Conservation (phyloP, 805 yeast species). For the Yarrowia divulgata region DNA sequence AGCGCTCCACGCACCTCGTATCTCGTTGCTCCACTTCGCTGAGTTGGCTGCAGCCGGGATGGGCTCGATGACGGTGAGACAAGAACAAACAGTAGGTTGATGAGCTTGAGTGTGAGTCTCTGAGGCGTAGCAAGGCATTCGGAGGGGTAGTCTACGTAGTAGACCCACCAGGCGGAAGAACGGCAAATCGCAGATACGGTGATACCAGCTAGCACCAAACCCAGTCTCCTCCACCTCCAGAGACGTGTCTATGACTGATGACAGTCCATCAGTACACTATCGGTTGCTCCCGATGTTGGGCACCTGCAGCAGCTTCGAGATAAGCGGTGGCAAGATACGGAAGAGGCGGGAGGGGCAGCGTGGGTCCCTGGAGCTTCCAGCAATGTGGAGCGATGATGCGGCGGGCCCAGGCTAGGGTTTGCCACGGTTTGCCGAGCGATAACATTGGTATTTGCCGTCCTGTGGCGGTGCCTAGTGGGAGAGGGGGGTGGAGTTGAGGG, state of each 20-base stretch:
- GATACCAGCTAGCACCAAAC: no score
- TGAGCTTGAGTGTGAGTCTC: background rate
- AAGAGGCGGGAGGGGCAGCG: constrained; percentile 11
- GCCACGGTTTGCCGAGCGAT: no score
- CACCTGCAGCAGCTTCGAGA: constrained; percentile 1
- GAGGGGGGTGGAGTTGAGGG: no score
- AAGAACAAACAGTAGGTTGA: background rate
- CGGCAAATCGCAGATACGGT: no score
- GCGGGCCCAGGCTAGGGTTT: no score
- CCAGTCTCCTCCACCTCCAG: no score
- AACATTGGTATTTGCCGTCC: no score
- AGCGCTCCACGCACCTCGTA: background rate
- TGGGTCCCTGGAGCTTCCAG: no score
- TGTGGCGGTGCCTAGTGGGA: no score
- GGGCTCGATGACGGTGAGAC: constrained; percentile 5
- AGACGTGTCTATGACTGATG: background rate
- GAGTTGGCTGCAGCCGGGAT: constrained; percentile 7
- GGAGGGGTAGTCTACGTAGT: no score
- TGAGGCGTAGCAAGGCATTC: constrained; percentile 5
- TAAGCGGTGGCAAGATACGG: constrained; percentile 26
- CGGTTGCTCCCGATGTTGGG: constrained; percentile 23
- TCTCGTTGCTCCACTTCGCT: background rate
- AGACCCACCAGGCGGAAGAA: no score
- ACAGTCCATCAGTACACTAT: background rate
- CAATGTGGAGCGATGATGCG: no score